Evolutionary conservation across 2,329 filamentous ascomycete genomes (phyloP).

Genomic region (Passalora sequoiae): DNA sequence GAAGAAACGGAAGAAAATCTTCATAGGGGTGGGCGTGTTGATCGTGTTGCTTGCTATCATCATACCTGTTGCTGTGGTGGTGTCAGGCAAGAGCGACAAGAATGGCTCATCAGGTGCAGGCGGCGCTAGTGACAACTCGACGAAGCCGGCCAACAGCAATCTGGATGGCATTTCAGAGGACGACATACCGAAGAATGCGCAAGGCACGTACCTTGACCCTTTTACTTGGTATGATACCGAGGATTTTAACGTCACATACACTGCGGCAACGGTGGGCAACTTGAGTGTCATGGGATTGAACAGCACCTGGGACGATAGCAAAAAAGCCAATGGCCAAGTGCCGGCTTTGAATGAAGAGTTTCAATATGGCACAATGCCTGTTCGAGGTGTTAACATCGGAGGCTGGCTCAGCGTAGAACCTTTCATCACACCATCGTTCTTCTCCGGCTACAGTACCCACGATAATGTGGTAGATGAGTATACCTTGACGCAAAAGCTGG

Average conservation of each 20-base stretch:
- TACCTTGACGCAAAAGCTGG: conserved; percentile 68
- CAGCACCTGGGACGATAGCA: conserved; percentile 77
- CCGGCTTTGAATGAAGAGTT: conserved; percentile 71
- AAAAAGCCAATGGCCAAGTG: conserved; percentile 70
- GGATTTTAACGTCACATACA: conserved; percentile 94
- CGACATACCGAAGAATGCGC: conserved; percentile 53
- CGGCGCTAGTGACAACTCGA: conserved; percentile 21
- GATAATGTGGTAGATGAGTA: conserved; percentile 80
- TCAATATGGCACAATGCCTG: conserved; percentile 72
- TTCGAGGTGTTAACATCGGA: conserved; percentile 85
- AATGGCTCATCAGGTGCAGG: conserved; percentile 9
- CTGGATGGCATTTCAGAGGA: conserved; percentile 41
- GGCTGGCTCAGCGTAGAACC: conserved; percentile 93
- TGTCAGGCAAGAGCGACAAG: conserved; percentile 39
- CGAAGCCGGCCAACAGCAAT: conserved; percentile 42
- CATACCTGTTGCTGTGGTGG: conserved; percentile 44
- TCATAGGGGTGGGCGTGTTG: conserved; percentile 37
- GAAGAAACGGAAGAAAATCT: conserved; percentile 52
- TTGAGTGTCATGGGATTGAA: conserved; percentile 89
- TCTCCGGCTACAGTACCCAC: conserved; percentile 58
- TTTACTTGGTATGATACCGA: conserved; percentile 86
- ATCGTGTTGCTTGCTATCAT: conserved; percentile 43
- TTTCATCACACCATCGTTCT: conserved; percentile 91
- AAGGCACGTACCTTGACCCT: conserved; percentile 76
- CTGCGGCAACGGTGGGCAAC: conserved; percentile 73